These are phyloP conservation scores for Suhomyces prunicola DNA, from an alignment of 805 yeast genomes.

Conservation along the genomic window DNA sequence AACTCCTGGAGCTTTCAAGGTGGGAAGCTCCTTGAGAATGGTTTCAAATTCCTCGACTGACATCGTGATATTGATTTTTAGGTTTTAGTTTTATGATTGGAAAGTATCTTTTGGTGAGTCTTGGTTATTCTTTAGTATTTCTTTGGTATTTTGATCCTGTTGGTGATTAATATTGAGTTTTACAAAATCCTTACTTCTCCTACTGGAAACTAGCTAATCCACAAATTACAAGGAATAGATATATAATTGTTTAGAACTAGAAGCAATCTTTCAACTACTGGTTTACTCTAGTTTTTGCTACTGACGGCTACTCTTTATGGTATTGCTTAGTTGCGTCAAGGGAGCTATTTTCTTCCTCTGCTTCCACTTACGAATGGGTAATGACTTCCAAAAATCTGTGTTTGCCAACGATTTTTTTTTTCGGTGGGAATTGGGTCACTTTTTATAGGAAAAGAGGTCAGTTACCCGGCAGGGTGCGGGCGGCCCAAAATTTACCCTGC, in stretches of 20 bases:
- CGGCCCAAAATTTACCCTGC: not conserved
- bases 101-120: not conserved
- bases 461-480: not conserved
- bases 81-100: not conserved
- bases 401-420: not conserved
- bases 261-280: not conserved
- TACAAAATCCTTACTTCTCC: not conserved
- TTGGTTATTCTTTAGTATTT: not conserved
- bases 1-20: slow-evolving; percentile 82
- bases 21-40: slow-evolving; percentile 47
- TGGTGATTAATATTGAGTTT: not conserved
- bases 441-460: slow-evolving; percentile 1
- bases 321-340: not conserved
- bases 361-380: not conserved
- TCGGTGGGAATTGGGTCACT: not conserved
- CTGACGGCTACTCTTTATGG: not conserved
- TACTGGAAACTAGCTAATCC: not conserved
- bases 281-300: not conserved
- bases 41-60: slow-evolving; percentile 48
- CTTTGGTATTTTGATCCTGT: not conserved
- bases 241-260: not conserved
- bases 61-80: slow-evolving; percentile 20
- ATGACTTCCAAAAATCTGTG: not conserved
- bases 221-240: not conserved
- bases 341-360: not conserved